Percentiles rank a stretch among this genome's conserved stretches.
These are phyloP conservation scores for Aureobasidium sp. DNA, from an alignment of 2,329 filamentous ascomycete genomes.

Conservation along the genomic window DNA sequence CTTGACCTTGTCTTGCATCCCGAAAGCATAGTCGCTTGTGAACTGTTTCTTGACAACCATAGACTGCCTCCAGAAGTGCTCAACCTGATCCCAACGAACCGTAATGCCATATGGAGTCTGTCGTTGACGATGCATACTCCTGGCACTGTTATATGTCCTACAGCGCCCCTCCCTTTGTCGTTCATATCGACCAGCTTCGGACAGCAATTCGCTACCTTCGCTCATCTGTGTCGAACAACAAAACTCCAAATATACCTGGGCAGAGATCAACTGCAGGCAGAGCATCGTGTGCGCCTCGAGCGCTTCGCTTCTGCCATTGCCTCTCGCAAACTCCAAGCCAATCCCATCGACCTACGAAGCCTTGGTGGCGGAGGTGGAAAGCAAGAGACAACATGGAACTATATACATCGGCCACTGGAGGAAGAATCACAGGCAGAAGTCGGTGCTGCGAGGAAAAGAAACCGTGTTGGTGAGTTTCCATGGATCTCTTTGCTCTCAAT, in stretches of 20 bases:
- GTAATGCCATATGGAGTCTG: not conserved
- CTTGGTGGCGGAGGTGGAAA: constrained; percentile 3
- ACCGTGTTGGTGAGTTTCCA: not conserved
- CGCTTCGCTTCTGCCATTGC: not conserved
- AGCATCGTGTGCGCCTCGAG: not conserved
- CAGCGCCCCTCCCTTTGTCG: constrained; percentile 2
- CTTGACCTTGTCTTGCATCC: constrained; percentile 6
- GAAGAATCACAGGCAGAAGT: not conserved
- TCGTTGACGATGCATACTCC: not conserved
- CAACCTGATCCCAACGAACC: not conserved
- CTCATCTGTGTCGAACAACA: constrained; percentile 6
- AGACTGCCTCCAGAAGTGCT: constrained; percentile 4
- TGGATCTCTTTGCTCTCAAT: not conserved
- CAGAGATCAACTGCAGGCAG: not conserved
- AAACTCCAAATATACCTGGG: not conserved
- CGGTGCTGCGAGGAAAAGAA: not conserved
- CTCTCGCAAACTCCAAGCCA: not conserved
- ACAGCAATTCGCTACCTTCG: constrained; percentile 6
- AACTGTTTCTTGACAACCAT: not conserved
- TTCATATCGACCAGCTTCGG: not conserved
- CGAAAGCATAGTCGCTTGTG: constrained; percentile 6
- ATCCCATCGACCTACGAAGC: constrained; percentile 6
- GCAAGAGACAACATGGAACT: constrained; percentile 1
- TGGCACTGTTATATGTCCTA: constrained; percentile 3
- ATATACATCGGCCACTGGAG: not conserved